Conservation (phyloP, 148 eudicot species). For the Fagopyrum esculentum region DNA sequence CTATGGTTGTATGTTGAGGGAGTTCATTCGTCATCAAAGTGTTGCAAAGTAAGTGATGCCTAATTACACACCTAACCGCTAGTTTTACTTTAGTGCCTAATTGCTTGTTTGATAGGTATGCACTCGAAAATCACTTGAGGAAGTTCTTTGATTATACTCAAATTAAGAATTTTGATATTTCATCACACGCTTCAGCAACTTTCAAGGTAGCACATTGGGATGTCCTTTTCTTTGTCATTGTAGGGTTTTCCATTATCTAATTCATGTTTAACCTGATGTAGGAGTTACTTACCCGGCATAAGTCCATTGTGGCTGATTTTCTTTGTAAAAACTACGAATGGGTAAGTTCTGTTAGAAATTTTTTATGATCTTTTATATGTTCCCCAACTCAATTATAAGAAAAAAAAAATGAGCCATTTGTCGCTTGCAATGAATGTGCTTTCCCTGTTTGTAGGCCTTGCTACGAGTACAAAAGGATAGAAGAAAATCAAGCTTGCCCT, state of each 20-base stretch:
- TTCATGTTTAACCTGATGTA: conserved; percentile 19
- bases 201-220: conserved; percentile 37
- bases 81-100: neutral
- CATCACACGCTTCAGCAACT: conserved; percentile 64
- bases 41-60: conserved; percentile 14
- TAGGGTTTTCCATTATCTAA: too few species aligned
- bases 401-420: too few species aligned
- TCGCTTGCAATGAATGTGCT: too few species aligned
- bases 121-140: conserved; percentile 46
- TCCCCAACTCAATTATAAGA: neutral
- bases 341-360: conserved; percentile 18
- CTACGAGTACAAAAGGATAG: too few species aligned
- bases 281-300: conserved; percentile 46
- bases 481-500: too few species aligned
- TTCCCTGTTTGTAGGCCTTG: too few species aligned
- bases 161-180: conserved; percentile 54
- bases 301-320: conserved; percentile 43
- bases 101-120: conserved; percentile 32
- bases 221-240: neutral
- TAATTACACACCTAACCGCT: neutral
- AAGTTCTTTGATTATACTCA: conserved; percentile 55
- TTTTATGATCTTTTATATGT: neutral
- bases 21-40: conserved; percentile 22
- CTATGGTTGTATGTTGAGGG: conserved; percentile 22
- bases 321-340: too few species aligned